Evolutionary conservation across 345 rosid genomes (phyloP), one percentile per base, ranked within the genome.

Genomic region (Citrus trifoliata): DNA sequence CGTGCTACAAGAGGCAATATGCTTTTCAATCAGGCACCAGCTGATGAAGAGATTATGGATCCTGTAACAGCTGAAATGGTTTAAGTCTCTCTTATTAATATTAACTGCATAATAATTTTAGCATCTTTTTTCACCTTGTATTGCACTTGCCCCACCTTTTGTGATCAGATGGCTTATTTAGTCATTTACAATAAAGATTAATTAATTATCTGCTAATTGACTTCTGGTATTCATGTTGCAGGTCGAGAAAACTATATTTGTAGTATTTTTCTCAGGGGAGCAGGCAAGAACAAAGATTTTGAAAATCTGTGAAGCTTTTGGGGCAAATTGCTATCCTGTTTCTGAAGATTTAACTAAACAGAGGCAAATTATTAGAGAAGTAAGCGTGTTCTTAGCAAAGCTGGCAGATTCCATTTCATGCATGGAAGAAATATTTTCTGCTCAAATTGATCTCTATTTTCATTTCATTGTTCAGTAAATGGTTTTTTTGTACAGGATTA

Each of bases 1-100:
- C 97, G 98, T 81, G 92, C 98, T 77, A 95, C 98, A 75, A 93
- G 99, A 86, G 99, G 99, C 83, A 95, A 95, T 86, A 91, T 95
- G 97, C 97, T 95, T 85, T 95, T 95, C 86, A 93, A 92, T 83
- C 97, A 91, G 83, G 89, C 97, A 48, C 86, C 90, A n/a, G 94
- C 97, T 68, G 93, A 85, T 85, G 99, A 93, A 86, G 96, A 87
- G 80, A 89, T 92, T 87, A 80, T 90, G 95, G 98, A 95, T 87
- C 99, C 97, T 81, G 85, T 90, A 80, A 86, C 98, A 56, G 71
- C 87, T 72, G 98, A 95, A 86, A 91, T 85, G 98, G 99, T 93
- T 82, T 82, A 87, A 76, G 81, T 71, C 74, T 63, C 51, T 74
- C 65, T 70, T 56, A 33, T 62, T 69, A 48, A 59, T 25, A 7